Evolutionary conservation across 495 filamentous ascomycete genomes (phyloP).

Genomic region (Echria macrotheca): DNA sequence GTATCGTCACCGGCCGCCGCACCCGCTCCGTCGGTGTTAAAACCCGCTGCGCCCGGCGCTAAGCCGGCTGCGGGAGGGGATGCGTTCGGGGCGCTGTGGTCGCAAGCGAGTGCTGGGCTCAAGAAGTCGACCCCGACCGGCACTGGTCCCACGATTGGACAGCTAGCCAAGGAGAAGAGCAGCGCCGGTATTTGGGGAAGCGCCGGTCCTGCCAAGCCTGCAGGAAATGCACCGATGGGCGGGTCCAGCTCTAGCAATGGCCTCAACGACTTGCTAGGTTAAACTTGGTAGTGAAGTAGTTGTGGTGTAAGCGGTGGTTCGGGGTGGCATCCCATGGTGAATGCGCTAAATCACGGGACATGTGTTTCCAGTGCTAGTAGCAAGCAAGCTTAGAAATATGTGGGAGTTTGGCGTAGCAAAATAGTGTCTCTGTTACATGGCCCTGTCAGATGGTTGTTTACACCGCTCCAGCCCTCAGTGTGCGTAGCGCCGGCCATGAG

Average conservation of each 20-base stretch:
- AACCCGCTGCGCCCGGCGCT: constrained; percentile 30
- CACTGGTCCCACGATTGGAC: constrained; percentile 69
- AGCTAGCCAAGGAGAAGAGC: constrained; percentile 93
- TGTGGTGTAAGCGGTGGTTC: too few relatives aligned
- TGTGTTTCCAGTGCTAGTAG: too few relatives aligned
- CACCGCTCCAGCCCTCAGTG: too few relatives aligned
- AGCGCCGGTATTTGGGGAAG: constrained; percentile 87
- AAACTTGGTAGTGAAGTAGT: constrained; percentile 8
- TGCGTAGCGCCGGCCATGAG: too few relatives aligned
- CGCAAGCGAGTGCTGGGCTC: constrained; percentile 66
- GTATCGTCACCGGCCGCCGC: constrained; percentile 43
- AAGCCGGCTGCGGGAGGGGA: constrained; percentile 61
- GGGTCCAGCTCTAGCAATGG: constrained; percentile 22
- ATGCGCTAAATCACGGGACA: too few relatives aligned
- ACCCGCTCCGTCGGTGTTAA: constrained; percentile 21
- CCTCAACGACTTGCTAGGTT: constrained; percentile 42
- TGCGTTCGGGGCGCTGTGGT: constrained; percentile 85
- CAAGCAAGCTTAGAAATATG: too few relatives aligned
- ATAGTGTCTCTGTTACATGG: too few relatives aligned
- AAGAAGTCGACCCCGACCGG: constrained; percentile 64
- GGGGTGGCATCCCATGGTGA: too few relatives aligned
- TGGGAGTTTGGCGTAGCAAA: too few relatives aligned
- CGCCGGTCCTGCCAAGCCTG: constrained; percentile 19
- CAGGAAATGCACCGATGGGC: constrained; percentile 8
- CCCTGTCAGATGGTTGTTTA: too few relatives aligned